Percentiles rank a stretch among this genome's conserved stretches.
phyloP scores from a whole-genome alignment of 108 stramenopile genomes.

The Cyclotella atomus region DNA sequence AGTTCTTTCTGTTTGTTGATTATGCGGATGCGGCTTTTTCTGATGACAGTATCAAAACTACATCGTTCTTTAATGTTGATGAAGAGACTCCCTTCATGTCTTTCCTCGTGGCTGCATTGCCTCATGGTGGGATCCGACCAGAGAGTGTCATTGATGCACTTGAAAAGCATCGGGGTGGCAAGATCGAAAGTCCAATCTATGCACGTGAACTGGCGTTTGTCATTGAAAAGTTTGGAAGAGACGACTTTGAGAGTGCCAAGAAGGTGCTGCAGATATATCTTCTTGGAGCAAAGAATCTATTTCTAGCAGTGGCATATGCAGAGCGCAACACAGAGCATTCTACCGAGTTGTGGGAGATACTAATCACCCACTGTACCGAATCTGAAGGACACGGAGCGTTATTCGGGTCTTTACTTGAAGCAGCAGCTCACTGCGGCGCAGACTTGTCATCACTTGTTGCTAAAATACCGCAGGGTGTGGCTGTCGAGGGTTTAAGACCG shows the following conservation, averaged over 20 bases:
- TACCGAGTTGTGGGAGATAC: conserved; percentile 64
- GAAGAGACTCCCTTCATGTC: conserved; percentile 62
- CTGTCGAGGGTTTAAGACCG: conserved; percentile 81
- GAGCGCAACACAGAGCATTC: conserved; percentile 63
- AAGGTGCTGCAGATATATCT: conserved; percentile 70
- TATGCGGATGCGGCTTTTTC: conserved; percentile 39
- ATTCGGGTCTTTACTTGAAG: conserved; percentile 81
- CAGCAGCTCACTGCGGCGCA: conserved; percentile 78
- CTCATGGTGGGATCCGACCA: conserved; percentile 70
- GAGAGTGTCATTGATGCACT: conserved; percentile 58
- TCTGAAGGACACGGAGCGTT: conserved; percentile 51
- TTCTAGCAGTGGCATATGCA: conserved; percentile 73
- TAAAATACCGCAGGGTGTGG: conserved; percentile 75
- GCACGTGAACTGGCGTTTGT: conserved; percentile 83
- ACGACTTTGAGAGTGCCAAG: conserved; percentile 51
- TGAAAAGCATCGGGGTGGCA: conserved; percentile 54
- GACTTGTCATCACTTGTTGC: conserved; percentile 72
- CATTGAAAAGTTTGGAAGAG: conserved; percentile 71
- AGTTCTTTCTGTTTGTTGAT: conserved; percentile 72
- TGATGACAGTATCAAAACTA: neutral
- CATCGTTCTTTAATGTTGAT: conserved; percentile 20
- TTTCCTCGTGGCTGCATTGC: conserved; percentile 76
- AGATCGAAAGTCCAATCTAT: conserved; percentile 50
- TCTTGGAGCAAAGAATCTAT: conserved; percentile 68
- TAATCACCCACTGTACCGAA: conserved; percentile 69